These are phyloP conservation scores for Metschnikowia corniflorae DNA, from an alignment of 805 yeast genomes.

Conservation along the genomic window DNA sequence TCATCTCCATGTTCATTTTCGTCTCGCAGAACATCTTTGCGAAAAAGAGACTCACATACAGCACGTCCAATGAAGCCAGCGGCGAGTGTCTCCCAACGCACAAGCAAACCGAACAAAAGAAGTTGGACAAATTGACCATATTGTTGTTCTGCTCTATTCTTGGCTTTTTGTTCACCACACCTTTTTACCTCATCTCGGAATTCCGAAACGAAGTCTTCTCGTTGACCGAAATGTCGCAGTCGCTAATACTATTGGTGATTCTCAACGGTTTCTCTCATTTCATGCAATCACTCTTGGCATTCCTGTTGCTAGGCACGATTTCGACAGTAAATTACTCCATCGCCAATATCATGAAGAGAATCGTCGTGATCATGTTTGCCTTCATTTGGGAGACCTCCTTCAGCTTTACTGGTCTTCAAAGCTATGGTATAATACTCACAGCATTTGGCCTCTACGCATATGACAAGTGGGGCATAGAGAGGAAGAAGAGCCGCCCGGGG, in stretches of 20 bases:
- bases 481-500: conserved; percentile 5
- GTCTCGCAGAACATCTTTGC: conserved; percentile 80
- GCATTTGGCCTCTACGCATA: conserved; percentile 40
- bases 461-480: conserved; percentile 36
- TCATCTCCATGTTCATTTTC: conserved; percentile 59
- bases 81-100: conserved; percentile 23
- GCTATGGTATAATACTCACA: conserved; percentile 35
- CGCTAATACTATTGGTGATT: conserved; percentile 39
- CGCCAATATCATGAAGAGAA: conserved; percentile 73
- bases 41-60: conserved; percentile 61
- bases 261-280: conserved; percentile 72
- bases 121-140: conserved; percentile 68
- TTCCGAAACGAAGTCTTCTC: conserved; percentile 26
- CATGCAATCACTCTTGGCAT: conserved; percentile 68
- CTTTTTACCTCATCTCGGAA: conserved; percentile 62
- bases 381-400: conserved; percentile 51
- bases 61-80: conserved; percentile 21
- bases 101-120: conserved; percentile 25
- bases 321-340: conserved; percentile 78
- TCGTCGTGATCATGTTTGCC: conserved; percentile 64
- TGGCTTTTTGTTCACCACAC: conserved; percentile 65
- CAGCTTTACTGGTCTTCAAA: conserved; percentile 37
- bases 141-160: conserved; percentile 66
- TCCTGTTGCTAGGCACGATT: conserved; percentile 67
- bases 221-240: conserved; percentile 28